These are phyloP conservation scores for Letharia columbiana DNA, from an alignment of 495 filamentous ascomycete genomes.

Conservation along the genomic window DNA sequence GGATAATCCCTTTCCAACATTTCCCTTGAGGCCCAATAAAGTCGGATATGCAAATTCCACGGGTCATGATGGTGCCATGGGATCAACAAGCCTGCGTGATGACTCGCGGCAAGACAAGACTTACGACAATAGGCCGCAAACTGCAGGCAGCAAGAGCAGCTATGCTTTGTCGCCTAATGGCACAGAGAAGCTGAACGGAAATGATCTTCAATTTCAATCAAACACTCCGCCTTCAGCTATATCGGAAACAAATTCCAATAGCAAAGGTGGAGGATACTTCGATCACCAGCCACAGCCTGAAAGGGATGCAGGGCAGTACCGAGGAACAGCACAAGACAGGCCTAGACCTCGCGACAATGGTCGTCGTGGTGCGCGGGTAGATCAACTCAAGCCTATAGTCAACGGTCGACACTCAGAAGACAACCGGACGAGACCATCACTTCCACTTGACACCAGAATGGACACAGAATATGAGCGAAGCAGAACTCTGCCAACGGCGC, in stretches of 20 bases:
- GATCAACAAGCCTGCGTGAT: constrained; percentile 44
- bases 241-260: neutral
- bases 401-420: constrained; percentile 18
- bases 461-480: constrained; percentile 19
- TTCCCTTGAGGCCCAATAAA: constrained; percentile 45
- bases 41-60: constrained; percentile 9
- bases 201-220: neutral
- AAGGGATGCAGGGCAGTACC: constrained; percentile 5
- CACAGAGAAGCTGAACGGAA: neutral
- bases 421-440: constrained; percentile 11
- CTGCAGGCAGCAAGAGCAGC: constrained; percentile 23
- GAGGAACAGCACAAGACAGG: constrained; percentile 8
- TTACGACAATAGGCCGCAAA: constrained; percentile 32
- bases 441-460: constrained; percentile 3
- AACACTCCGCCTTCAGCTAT: neutral
- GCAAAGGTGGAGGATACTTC: neutral
- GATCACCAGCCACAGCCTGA: neutral
- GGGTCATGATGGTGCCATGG: constrained; percentile 17
- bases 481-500: constrained; percentile 22
- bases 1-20: constrained; percentile 61
- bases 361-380: neutral
- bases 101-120: constrained; percentile 50
- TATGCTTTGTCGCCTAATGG: neutral
- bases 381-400: constrained; percentile 12
- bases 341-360: constrained; percentile 5